Conservation (phyloP, 1,284 basidiomycete genomes). For the Cutaneotrichosporon daszewskae region DNA sequence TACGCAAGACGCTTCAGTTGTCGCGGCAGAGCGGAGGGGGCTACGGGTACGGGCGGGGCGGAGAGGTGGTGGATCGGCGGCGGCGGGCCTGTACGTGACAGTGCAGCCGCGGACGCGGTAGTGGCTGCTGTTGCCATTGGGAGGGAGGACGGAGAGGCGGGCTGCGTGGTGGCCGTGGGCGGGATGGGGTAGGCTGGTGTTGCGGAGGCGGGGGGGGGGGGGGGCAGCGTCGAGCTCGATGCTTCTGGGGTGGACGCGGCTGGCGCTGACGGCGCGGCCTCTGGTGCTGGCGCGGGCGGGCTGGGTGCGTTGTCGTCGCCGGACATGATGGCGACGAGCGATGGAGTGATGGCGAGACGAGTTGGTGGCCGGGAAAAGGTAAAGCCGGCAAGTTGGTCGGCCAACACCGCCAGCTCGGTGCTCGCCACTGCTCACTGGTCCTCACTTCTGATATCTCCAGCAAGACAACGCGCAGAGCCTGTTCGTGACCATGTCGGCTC, state of each 20-base stretch:
- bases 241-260: neutral
- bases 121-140: conserved; percentile 1
- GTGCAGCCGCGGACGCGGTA: neutral
- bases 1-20: conserved; percentile 35
- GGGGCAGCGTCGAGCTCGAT: too few species aligned
- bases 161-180: neutral
- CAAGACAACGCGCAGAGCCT: too few species aligned
- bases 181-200: neutral
- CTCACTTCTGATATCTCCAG: too few species aligned
- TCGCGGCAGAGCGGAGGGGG: conserved; percentile 8
- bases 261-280: neutral
- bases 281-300: neutral
- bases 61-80: conserved; percentile 1
- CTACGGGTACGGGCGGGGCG: conserved; percentile 4
- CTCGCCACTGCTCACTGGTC: too few species aligned
- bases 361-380: too few species aligned
- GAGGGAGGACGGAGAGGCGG: neutral
- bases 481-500: neutral
- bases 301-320: neutral
- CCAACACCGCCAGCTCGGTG: too few species aligned
- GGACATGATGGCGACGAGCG: neutral
- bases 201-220: neutral
- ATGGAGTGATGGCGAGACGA: neutral
- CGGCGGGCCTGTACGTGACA: neutral
- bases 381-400: too few species aligned